Conservation (phyloP, 371 early-diverging fungal genomes). For the Rhizopus microsporus region DNA sequence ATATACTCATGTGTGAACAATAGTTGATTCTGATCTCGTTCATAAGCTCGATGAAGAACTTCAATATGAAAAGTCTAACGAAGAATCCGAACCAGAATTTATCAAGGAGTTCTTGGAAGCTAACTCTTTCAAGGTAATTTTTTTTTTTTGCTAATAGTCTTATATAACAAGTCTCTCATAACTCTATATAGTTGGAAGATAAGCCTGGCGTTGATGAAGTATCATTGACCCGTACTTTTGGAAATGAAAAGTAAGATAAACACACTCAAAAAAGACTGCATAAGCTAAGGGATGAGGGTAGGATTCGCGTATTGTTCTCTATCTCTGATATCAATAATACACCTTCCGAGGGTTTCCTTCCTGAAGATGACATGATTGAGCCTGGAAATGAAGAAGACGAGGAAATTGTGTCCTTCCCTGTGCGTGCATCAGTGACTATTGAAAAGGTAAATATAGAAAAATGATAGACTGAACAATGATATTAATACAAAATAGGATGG, state of each 20-base stretch:
- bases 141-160: not conserved
- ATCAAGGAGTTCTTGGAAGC: constrained; percentile 75
- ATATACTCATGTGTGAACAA: not conserved
- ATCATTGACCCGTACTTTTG: constrained; percentile 78
- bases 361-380: constrained; percentile 48
- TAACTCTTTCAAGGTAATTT: constrained; percentile 73
- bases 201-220: constrained; percentile 83
- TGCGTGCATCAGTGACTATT: constrained; percentile 80
- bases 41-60: constrained; percentile 79
- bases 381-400: constrained; percentile 63
- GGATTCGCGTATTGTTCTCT: constrained; percentile 82
- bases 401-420: constrained; percentile 64
- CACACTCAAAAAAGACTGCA: not conserved
- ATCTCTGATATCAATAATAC: constrained; percentile 81
- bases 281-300: constrained; percentile 20
- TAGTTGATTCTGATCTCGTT: constrained; percentile 70
- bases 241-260: constrained; percentile 82
- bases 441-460: constrained; percentile 60
- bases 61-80: constrained; percentile 78
- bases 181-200: constrained; percentile 68
- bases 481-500: constrained; percentile 36
- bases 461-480: constrained; percentile 1
- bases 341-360: constrained; percentile 57
- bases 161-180: constrained; percentile 1
- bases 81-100: constrained; percentile 66